Evolutionary conservation across 2,329 filamentous ascomycete genomes (phyloP).

Genomic region (Blastomyces gilchristii): DNA sequence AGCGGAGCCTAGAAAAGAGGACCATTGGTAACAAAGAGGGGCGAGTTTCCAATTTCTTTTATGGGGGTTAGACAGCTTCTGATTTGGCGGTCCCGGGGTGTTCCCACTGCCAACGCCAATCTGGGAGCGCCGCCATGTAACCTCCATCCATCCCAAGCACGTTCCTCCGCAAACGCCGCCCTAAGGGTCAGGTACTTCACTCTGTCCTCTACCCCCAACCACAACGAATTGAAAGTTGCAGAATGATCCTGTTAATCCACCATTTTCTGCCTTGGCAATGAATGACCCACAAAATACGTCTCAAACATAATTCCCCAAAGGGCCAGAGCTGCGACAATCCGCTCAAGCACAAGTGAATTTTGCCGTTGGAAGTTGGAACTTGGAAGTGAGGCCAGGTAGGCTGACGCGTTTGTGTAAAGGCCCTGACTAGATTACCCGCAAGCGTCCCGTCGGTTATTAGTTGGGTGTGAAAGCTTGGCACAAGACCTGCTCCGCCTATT

Average conservation of each 20-base stretch:
- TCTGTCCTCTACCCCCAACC: neutral
- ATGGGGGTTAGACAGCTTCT: neutral
- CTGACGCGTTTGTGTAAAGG: neutral
- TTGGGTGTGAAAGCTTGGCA: conserved; percentile 2
- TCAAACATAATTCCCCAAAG: neutral
- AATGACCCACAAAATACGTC: neutral
- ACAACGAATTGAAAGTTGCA: neutral
- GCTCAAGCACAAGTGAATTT: neutral
- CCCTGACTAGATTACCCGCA: neutral
- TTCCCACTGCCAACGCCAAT: neutral
- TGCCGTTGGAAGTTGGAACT: neutral
- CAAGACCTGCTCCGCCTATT: neutral
- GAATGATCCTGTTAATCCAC: neutral
- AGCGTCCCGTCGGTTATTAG: neutral
- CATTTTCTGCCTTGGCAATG: neutral
- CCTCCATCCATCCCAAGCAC: neutral
- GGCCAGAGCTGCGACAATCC: neutral
- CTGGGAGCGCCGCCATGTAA: neutral
- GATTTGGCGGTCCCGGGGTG: neutral
- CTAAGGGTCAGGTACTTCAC: neutral
- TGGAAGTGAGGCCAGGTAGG: neutral
- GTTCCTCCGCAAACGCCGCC: neutral
- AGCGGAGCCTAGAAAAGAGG: neutral
- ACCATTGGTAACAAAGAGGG: neutral
- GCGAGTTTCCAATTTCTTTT: neutral